These are phyloP conservation scores for Wickerhamiella nectarea DNA, from an alignment of 805 yeast genomes.

Conservation along the genomic window DNA sequence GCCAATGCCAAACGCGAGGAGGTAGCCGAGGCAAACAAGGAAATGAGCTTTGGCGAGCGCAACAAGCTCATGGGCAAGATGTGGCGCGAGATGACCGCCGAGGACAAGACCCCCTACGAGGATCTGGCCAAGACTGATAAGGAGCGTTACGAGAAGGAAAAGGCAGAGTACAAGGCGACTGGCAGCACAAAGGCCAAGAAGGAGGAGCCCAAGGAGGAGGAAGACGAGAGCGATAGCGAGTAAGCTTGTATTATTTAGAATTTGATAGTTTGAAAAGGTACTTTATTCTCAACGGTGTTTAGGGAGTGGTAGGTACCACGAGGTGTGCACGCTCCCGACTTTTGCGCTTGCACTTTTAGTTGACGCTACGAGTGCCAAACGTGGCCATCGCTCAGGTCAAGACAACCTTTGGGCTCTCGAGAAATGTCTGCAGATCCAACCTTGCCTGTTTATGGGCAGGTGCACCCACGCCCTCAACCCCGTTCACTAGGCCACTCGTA, in stretches of 20 bases:
- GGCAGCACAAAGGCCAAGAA: conserved; percentile 1
- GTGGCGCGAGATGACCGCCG: conserved; percentile 83
- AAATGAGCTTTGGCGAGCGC: conserved; percentile 83
- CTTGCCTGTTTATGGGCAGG: too few relatives aligned
- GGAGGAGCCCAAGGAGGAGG: conserved; percentile 1
- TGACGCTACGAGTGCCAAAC: too few relatives aligned
- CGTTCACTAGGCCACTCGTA: neutral
- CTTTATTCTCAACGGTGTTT: too few relatives aligned
- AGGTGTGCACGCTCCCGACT: too few relatives aligned
- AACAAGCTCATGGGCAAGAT: conserved; percentile 90
- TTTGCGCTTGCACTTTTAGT: too few relatives aligned
- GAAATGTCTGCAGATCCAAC: too few relatives aligned
- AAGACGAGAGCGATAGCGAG: neutral
- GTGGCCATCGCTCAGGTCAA: too few relatives aligned
- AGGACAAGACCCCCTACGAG: conserved; percentile 82
- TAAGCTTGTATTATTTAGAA: neutral
- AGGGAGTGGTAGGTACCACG: too few relatives aligned
- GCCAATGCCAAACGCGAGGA: conserved; percentile 96
- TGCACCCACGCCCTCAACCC: neutral
- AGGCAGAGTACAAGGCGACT: conserved; percentile 47
- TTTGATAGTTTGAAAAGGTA: too few relatives aligned
- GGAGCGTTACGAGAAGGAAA: conserved; percentile 93
- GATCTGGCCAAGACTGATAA: conserved; percentile 89
- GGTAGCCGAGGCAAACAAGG: conserved; percentile 93
- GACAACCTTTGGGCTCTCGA: too few relatives aligned